Conservation (phyloP, 495 filamentous ascomycete genomes). For the Parathielavia hyrcaniae region DNA sequence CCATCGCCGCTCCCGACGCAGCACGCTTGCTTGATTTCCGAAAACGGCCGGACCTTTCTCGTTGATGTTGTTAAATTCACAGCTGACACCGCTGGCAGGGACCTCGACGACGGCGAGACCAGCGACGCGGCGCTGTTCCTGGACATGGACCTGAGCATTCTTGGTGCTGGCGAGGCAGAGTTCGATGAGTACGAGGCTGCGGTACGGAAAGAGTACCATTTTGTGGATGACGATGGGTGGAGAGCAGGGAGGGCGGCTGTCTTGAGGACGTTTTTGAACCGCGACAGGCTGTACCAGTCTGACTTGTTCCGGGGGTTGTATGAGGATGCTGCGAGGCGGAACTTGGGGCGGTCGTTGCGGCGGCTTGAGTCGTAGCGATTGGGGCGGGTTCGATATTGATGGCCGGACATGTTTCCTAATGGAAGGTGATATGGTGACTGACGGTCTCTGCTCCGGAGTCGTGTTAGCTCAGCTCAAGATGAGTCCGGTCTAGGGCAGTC, state of each 20-base stretch:
- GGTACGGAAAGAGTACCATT: constrained; percentile 20
- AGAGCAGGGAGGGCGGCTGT: constrained; percentile 14
- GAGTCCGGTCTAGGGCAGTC: too few species aligned
- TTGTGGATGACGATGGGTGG: constrained; percentile 16
- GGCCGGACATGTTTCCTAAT: neutral
- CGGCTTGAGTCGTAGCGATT: neutral
- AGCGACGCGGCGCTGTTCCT: constrained; percentile 16
- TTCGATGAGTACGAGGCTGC: constrained; percentile 19
- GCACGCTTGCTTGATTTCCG: too few species aligned
- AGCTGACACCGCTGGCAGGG: too few species aligned
- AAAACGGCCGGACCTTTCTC: too few species aligned
- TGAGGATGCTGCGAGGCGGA: constrained; percentile 17
- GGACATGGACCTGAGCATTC: constrained; percentile 21
- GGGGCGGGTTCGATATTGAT: neutral
- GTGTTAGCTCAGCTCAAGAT: too few species aligned
- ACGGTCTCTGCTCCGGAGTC: too few species aligned
- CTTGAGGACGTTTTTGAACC: constrained; percentile 12
- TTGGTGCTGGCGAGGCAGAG: constrained; percentile 13
- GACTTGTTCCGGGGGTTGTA: constrained; percentile 12
- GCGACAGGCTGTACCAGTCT: constrained; percentile 15
- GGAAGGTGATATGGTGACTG: too few species aligned
- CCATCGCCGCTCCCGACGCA: too few species aligned
- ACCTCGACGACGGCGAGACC: neutral
- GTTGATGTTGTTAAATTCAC: too few species aligned
- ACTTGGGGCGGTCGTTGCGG: constrained; percentile 27